Base-by-base conservation (phyloP, 495 filamentous ascomycete species). In the Durotheca rogersii region DNA sequence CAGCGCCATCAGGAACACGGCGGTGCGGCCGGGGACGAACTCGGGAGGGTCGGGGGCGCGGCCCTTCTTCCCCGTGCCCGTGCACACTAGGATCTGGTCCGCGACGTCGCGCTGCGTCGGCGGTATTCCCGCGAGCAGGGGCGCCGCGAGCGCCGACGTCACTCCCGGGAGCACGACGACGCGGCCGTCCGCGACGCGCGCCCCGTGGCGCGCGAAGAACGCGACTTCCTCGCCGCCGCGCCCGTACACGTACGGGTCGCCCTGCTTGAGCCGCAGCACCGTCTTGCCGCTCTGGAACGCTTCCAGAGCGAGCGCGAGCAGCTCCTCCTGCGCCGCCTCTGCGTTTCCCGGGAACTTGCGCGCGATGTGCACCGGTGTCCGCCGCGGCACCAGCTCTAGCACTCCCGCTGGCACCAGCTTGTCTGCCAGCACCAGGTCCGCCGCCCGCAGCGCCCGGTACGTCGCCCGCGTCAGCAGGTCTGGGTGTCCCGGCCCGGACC, bases 281-380 rank as follows among this genome's bases (percentile, higher is more conserved):
- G 81, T 86, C 55, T 85, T 76, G 10, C 94, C 94, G n/a, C n/a
- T n/a, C n/a, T n/a, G n/a, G n/a, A n/a, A n/a, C n/a, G n/a, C n/a
- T n/a, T n/a, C n/a, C n/a, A n/a, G n/a, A n/a, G n/a, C n/a, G n/a
- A n/a, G n/a, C n/a, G n/a, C n/a, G n/a, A n/a, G 80, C 11, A 98
- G 81, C 67, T 98, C 93, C 51, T 88, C 84, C 65, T 98, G 94
- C 0, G 93, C 93, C 29, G 81, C 81, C 53, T 98, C 93, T 27
- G 93, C 93, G 58, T 97, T 97, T 9, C 93, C 93, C 7, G 93
- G 93, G 66, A 97, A 98, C 68, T 98, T 98, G 53, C 90, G 86
- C 6, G 93, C 93, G 60, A 97, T 97, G 58, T 89, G 81, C 11
- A 98, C 84, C 17, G 86, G 84, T 12, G 91, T 92, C 30, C 93